phyloP scores from a whole-genome alignment of 805 yeast species.

The Schwanniomyces vanrijiae region DNA sequence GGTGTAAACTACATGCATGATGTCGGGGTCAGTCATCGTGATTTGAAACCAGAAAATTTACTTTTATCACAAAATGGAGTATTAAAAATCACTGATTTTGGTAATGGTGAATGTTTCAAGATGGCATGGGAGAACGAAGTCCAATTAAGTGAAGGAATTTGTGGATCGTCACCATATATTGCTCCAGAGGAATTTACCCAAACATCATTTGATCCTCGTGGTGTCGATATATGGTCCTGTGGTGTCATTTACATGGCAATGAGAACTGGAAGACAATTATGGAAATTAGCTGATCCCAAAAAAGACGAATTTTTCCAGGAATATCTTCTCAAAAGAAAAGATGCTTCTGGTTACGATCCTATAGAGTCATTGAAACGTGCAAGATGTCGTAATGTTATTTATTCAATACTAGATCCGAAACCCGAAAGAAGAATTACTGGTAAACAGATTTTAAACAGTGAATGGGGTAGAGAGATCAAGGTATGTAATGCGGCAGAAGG shows the following conservation, averaged over 20 bases:
- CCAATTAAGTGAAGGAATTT: conserved; percentile 70
- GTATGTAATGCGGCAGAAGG: conserved; percentile 72
- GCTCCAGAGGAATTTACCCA: conserved; percentile 82
- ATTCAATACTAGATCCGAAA: conserved; percentile 89
- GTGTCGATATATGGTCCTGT: conserved; percentile 89
- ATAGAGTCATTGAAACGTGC: conserved; percentile 83
- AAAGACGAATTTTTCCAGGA: conserved; percentile 80
- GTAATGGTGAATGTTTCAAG: conserved; percentile 77
- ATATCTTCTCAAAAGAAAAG: conserved; percentile 76
- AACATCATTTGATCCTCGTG: conserved; percentile 73
- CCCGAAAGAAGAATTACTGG: conserved; percentile 87
- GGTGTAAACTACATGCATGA: conserved; percentile 89
- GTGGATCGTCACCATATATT: conserved; percentile 87
- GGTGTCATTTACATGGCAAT: conserved; percentile 92
- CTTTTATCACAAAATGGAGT: conserved; percentile 70
- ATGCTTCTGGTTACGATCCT: conserved; percentile 86
- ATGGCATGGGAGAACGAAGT: conserved; percentile 82
- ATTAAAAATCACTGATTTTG: conserved; percentile 85
- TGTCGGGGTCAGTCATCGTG: conserved; percentile 88
- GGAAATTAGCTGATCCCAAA: conserved; percentile 75
- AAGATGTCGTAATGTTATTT: conserved; percentile 88
- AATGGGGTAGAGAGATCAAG: conserved; percentile 90
- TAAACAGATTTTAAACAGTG: conserved; percentile 83
- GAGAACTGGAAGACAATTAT: conserved; percentile 91
- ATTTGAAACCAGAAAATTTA: conserved; percentile 84